Base-by-base conservation (phyloP, 805 yeast genomes). In the Candida ponderosae region DNA sequence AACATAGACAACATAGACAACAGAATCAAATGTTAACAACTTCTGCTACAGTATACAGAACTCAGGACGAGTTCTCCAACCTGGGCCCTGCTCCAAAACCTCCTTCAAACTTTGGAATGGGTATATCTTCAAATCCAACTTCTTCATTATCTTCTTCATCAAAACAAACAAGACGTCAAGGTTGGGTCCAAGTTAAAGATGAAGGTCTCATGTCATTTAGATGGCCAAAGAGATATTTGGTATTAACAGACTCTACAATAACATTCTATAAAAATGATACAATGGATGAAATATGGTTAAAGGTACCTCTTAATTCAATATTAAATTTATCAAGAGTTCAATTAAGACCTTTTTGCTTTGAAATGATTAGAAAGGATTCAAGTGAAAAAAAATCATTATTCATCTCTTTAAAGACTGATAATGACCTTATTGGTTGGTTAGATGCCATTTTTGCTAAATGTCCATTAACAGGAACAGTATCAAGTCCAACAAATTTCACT, bases 141-240 rank as follows among this genome's bases (percentile, higher is more conserved):
- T 46, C 59, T 19, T 19, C 33, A 14, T 34, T 29, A 50, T 56
- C 4, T 50, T 56, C 27, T 18, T 38, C 42, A 21, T 55, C 44
- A 60, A 50, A 49, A 24, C 24, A 52, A 14, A 52, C 46, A 4
- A 48, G 56, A 44, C 48, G 74, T 40, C 70, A 76, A 40, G 96
- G 97, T 0, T 89, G 96, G 95, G 89, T 87, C 18, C 83, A 84
- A 38, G 79, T 87, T 41, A 89, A 86, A 57, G 97, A 90, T 50
- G 97, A 90, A 50, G 96, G 97, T 13, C 65, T 90, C 44, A 74
- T 86, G 45, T 76, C 88, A 6, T 88, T 89, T 56, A 68, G 95
- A 47, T 90, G 98, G 98, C 88, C 89, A 40, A 88, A 88, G 54
- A 74, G 93, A 50, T 90, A 68, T 58, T 65, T 90, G 63, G 82